phyloP scores from a whole-genome alignment of 352 stramenopile species.

The Phytophthora hibernalis region DNA sequence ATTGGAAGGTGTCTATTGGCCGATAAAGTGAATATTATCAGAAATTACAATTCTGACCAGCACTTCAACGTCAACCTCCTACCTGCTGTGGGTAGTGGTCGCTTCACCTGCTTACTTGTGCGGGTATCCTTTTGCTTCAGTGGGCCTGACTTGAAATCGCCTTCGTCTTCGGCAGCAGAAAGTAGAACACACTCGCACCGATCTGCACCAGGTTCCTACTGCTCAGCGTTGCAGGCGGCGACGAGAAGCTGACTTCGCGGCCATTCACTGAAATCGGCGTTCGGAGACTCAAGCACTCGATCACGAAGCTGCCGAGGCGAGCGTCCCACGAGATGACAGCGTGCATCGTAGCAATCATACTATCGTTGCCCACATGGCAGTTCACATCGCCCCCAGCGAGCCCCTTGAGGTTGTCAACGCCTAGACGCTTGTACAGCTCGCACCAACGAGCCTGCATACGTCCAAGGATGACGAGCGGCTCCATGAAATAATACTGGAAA shows the following conservation, averaged over 20 bases:
- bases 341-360: constrained; percentile 61
- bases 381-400: constrained; percentile 61
- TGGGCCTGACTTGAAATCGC: constrained; percentile 1
- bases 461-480: constrained; percentile 70
- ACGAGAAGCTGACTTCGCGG: constrained; percentile 54
- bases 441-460: constrained; percentile 61
- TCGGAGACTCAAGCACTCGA: constrained; percentile 70
- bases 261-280: constrained; percentile 77
- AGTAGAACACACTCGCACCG: constrained; percentile 74
- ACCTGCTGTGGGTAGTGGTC: too few species aligned
- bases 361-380: constrained; percentile 79
- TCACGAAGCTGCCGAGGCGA: constrained; percentile 52
- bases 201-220: constrained; percentile 75
- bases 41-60: not conserved
- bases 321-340: constrained; percentile 77
- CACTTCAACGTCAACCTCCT: too few species aligned
- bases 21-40: too few species aligned
- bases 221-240: constrained; percentile 46
- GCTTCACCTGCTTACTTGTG: too few species aligned
- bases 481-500: constrained; percentile 79
- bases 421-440: constrained; percentile 65
- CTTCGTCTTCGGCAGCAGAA: constrained; percentile 66
- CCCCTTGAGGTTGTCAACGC: constrained; percentile 51
- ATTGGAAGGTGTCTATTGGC: too few species aligned
- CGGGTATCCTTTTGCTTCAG: too few species aligned